Evolutionary conservation across 1,284 basidiomycete species (phyloP).

Genomic region (Moesziomyces aphidis): DNA sequence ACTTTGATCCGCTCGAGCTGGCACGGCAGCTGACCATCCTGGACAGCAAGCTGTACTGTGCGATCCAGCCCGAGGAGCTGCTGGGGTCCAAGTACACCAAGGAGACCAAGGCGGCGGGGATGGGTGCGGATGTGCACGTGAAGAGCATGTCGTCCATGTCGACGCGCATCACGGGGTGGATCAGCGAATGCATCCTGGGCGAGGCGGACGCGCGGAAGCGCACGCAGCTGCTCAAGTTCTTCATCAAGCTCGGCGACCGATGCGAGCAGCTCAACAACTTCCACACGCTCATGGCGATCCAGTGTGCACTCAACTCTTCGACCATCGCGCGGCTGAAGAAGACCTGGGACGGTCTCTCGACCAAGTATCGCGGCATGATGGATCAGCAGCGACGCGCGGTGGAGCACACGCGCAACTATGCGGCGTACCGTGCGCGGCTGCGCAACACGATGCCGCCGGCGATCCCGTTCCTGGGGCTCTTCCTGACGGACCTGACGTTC

Average conservation of each 20-base stretch:
- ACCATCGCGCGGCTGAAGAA: slow-evolving; percentile 66
- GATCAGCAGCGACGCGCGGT: slow-evolving; percentile 85
- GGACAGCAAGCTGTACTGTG: slow-evolving; percentile 66
- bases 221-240: slow-evolving; percentile 68
- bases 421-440: slow-evolving; percentile 86
- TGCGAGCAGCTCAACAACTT: slow-evolving; percentile 69
- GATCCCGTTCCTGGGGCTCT: slow-evolving; percentile 74
- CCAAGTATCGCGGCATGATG: slow-evolving; percentile 84
- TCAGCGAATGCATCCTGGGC: slow-evolving; percentile 69
- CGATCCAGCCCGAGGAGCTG: slow-evolving; percentile 69
- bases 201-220: slow-evolving; percentile 69
- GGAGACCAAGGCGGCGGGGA: slow-evolving; percentile 43
- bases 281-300: slow-evolving; percentile 70
- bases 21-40: slow-evolving; percentile 72
- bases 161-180: slow-evolving; percentile 70
- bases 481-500: slow-evolving; percentile 92
- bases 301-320: slow-evolving; percentile 69
- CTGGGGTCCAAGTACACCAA: slow-evolving; percentile 66
- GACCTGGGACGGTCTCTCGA: slow-evolving; percentile 78
- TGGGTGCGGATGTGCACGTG: slow-evolving; percentile 59
- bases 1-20: slow-evolving; percentile 80
- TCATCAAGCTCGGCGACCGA: slow-evolving; percentile 69
- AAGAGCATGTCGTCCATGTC: slow-evolving; percentile 69
- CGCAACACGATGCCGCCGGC: slow-evolving; percentile 55
- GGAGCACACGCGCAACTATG: slow-evolving; percentile 90